Conservation (phyloP, 2,329 filamentous ascomycete genomes). For the Pyrenochaeta sp. region DNA sequence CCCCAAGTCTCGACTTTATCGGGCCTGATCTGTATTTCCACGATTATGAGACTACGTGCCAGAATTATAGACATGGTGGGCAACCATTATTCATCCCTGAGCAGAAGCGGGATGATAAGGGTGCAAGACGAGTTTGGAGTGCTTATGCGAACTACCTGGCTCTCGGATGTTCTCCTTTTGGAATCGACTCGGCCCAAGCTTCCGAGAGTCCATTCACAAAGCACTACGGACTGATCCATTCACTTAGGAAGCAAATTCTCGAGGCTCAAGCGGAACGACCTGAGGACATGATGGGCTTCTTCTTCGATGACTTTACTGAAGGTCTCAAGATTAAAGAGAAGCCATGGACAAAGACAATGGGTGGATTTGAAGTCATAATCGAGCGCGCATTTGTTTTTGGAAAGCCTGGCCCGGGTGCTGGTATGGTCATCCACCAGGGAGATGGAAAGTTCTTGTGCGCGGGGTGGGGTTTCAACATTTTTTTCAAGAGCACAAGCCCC, state of each 20-base stretch:
- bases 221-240: constrained; percentile 53
- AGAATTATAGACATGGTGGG: constrained; percentile 53
- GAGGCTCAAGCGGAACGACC: constrained; percentile 50
- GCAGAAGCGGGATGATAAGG: constrained; percentile 58
- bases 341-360: constrained; percentile 44
- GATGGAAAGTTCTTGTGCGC: constrained; percentile 54
- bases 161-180: constrained; percentile 32
- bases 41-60: constrained; percentile 56
- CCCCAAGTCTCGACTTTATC: constrained; percentile 57
- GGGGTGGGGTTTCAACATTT: constrained; percentile 57
- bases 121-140: constrained; percentile 34
- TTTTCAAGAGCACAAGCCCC: constrained; percentile 33
- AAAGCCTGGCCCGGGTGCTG: constrained; percentile 51
- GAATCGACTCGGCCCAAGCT: constrained; percentile 54
- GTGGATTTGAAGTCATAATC: constrained; percentile 50
- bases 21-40: constrained; percentile 61
- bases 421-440: constrained; percentile 55
- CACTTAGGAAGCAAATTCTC: constrained; percentile 48
- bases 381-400: constrained; percentile 59
- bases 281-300: constrained; percentile 52
- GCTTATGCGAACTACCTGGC: constrained; percentile 33
- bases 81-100: constrained; percentile 63
- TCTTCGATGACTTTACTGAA: constrained; percentile 50
- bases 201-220: constrained; percentile 44
- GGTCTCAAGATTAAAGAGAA: constrained; percentile 40